phyloP scores from a whole-genome alignment of 176 grass and related monocot species.

The Eleusine indica region DNA sequence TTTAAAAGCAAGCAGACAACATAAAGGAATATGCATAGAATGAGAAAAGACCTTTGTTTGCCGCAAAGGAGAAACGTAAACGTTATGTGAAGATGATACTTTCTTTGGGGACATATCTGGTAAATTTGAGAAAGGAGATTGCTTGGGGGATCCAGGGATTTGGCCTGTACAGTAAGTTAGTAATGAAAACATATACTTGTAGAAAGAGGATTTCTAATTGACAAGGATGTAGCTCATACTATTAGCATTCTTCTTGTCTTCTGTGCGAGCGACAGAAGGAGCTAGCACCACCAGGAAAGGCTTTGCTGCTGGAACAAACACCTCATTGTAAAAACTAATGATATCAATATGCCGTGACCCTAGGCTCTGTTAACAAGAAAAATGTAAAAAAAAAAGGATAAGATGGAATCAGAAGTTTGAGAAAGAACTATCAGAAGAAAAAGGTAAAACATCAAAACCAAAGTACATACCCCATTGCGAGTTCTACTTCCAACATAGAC shows the following conservation, averaged over 20 bases:
- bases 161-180: constrained; percentile 52
- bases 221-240: constrained; percentile 47
- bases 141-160: constrained; percentile 75
- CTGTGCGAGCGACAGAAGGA: constrained; percentile 38
- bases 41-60: constrained; percentile 67
- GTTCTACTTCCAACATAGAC: constrained; percentile 67
- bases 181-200: constrained; percentile 35
- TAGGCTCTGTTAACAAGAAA: constrained; percentile 56
- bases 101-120: constrained; percentile 99
- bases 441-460: constrained; percentile 8
- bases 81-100: constrained; percentile 87
- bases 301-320: constrained; percentile 85
- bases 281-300: constrained; percentile 72
- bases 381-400: constrained; percentile 24
- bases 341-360: constrained; percentile 73
- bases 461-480: constrained; percentile 53
- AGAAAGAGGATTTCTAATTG: constrained; percentile 25
- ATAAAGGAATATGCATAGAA: constrained; percentile 16
- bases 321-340: constrained; percentile 92
- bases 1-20: constrained; percentile 11
- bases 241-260: constrained; percentile 67
- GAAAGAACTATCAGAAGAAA: constrained; percentile 37
- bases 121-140: constrained; percentile 81
- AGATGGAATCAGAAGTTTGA: constrained; percentile 22
- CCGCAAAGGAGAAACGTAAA: constrained; percentile 90